phyloP scores from a whole-genome alignment of 108 stramenopile species.

The Nitzschia putrida region DNA sequence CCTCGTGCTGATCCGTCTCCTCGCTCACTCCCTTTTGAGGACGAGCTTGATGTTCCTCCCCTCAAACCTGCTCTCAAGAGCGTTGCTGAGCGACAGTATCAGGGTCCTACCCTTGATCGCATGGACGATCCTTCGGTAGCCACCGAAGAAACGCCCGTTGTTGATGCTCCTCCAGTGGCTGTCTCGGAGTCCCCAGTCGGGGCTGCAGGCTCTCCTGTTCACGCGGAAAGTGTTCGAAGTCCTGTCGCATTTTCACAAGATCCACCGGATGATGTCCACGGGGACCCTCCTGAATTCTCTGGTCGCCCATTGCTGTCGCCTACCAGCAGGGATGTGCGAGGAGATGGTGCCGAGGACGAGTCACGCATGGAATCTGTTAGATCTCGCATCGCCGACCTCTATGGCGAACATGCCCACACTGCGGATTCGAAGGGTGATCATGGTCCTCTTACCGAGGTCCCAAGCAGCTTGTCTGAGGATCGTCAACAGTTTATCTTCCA shows the following conservation, averaged over 20 bases:
- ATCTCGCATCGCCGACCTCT: conserved; percentile 33
- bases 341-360: conserved; percentile 10
- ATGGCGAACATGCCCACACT: conserved; percentile 1
- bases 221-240: background rate
- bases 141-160: background rate
- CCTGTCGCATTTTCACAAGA: conserved; percentile 19
- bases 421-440: background rate
- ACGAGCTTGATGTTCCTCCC: background rate
- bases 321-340: conserved; percentile 9
- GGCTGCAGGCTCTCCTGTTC: background rate
- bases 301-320: conserved; percentile 26
- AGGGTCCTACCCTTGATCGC: background rate
- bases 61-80: conserved; percentile 24
- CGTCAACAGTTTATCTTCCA: conserved; percentile 3
- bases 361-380: conserved; percentile 29
- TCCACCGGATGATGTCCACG: conserved; percentile 41
- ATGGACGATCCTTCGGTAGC: too few relatives aligned
- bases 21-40: background rate
- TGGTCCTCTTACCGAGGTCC: conserved; percentile 1
- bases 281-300: conserved; percentile 30
- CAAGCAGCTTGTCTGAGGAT: conserved; percentile 9
- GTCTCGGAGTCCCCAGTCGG: background rate
- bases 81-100: conserved; percentile 10
- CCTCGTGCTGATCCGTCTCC: conserved; percentile 9
- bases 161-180: background rate